These are phyloP conservation scores for Trypanosomatidae sp. DNA, from an alignment of 208 protist genomes.

Conservation along the genomic window DNA sequence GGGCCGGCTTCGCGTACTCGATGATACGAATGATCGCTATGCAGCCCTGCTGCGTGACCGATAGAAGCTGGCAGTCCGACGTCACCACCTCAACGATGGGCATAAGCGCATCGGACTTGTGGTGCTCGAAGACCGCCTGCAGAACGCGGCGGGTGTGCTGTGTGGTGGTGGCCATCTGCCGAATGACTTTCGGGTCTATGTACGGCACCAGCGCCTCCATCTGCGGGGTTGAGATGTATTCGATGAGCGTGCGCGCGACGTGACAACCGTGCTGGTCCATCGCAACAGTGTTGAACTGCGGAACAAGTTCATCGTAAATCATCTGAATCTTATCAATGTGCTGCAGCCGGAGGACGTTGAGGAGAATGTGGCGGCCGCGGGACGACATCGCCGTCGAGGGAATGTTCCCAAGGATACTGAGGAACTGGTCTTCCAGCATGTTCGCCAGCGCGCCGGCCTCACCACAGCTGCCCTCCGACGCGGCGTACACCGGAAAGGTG, in stretches of 20 bases:
- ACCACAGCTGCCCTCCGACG: slow-evolving; percentile 7
- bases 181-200: slow-evolving; percentile 39
- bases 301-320: slow-evolving; percentile 63
- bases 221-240: slow-evolving; percentile 47
- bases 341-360: slow-evolving; percentile 56
- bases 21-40: slow-evolving; percentile 78
- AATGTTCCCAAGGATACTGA: slow-evolving; percentile 44
- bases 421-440: slow-evolving; percentile 52
- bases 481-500: slow-evolving; percentile 11
- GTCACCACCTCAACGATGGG: slow-evolving; percentile 64
- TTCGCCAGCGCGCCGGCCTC: slow-evolving; percentile 25
- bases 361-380: slow-evolving; percentile 54
- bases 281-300: slow-evolving; percentile 54
- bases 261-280: slow-evolving; percentile 74
- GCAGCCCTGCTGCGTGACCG: slow-evolving; percentile 80
- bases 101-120: slow-evolving; percentile 42
- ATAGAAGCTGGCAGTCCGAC: slow-evolving; percentile 39
- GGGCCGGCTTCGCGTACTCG: slow-evolving; percentile 50
- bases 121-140: slow-evolving; percentile 76
- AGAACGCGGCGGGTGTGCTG: slow-evolving; percentile 77
- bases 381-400: slow-evolving; percentile 45
- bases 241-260: slow-evolving; percentile 70
- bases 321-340: slow-evolving; percentile 53
- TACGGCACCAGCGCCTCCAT: slow-evolving; percentile 47
- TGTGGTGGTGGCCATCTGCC: slow-evolving; percentile 43